Base-by-base conservation (phyloP, 192 early-diverging fungal genomes). In the Funneliformis geosporum region DNA sequence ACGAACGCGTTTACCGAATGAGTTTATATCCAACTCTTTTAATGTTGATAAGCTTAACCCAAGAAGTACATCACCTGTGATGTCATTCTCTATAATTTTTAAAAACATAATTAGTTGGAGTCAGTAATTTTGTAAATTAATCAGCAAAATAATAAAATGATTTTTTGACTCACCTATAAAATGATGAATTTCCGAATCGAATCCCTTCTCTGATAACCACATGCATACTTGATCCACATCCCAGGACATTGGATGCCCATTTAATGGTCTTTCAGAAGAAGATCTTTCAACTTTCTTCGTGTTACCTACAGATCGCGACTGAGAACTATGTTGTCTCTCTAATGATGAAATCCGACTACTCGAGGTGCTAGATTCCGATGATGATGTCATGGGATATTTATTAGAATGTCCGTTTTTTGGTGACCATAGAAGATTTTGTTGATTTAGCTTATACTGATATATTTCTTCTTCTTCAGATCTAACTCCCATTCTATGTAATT, bases 1-100 rank as follows among this genome's bases (percentile, higher is more conserved):
- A 27, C 92, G 89, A 70, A 90, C 88, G 0, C 93, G 86, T 73
- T 92, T 90, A 28, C 89, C 89, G 60, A 91, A 89, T 3, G 89
- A 85, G 55, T 75, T 85, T 42, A 94, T 88, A 27, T 92, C 90
- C 18, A 94, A 77, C 60, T 94, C 92, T 75, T 92, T 90, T 25
- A 94, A 81, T 40, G 87, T 86, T 55, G 87, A 85, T 33, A 94
- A 82, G 69, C 86, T 88, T 21, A 93, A 72, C n/a, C 90, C 88
- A 1, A 94, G 38, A 11, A 94, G 84, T 14, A 86, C 83, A 47
- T 89, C 89, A 60, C 93, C 93, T 27, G 88, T 90, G 64, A 94
- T 91, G 60, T 89, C 90, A 72, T 92, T 88, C 4, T 92, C 92
- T 91, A 16, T 33, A 43, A 85, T n/a, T 50, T 47, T 50, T 4